Percentiles rank a stretch among this genome's conserved stretches.
phyloP scores from a whole-genome alignment of 805 yeast genomes.

The Candida krabiensis region DNA sequence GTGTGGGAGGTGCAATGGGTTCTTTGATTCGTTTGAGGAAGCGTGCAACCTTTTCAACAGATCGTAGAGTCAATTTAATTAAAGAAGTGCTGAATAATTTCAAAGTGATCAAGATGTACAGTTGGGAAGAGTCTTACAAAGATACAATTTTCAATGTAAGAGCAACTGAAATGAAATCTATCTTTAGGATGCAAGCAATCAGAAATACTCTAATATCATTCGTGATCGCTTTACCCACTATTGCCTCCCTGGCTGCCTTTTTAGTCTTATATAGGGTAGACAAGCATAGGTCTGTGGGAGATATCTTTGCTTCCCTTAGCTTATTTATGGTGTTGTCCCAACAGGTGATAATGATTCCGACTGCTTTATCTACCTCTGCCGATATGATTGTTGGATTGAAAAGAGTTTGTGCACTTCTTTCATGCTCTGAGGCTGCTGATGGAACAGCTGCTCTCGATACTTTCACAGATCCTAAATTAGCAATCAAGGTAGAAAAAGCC shows the following conservation, averaged over 20 bases:
- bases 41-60: conserved; percentile 65
- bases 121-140: conserved; percentile 85
- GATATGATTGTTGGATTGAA: conserved; percentile 64
- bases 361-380: conserved; percentile 63
- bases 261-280: conserved; percentile 39
- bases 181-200: conserved; percentile 59
- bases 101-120: conserved; percentile 80
- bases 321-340: conserved; percentile 61
- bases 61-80: conserved; percentile 69
- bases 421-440: conserved; percentile 38
- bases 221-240: conserved; percentile 57
- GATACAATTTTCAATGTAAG: conserved; percentile 55
- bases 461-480: conserved; percentile 30
- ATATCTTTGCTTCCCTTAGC: conserved; percentile 67
- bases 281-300: conserved; percentile 49
- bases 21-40: conserved; percentile 53
- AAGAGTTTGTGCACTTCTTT: conserved; percentile 55
- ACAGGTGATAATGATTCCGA: conserved; percentile 66
- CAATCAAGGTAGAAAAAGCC: conserved; percentile 55
- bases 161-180: conserved; percentile 55
- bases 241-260: conserved; percentile 66
- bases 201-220: conserved; percentile 59
- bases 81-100: conserved; percentile 78
- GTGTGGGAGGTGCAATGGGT: conserved; percentile 46
- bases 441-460: conserved; percentile 27